Percentiles rank a stretch among this genome's conserved stretches.
Evolutionary conservation across 352 stramenopile species (phyloP).

Genomic region (Phytophthora pini): DNA sequence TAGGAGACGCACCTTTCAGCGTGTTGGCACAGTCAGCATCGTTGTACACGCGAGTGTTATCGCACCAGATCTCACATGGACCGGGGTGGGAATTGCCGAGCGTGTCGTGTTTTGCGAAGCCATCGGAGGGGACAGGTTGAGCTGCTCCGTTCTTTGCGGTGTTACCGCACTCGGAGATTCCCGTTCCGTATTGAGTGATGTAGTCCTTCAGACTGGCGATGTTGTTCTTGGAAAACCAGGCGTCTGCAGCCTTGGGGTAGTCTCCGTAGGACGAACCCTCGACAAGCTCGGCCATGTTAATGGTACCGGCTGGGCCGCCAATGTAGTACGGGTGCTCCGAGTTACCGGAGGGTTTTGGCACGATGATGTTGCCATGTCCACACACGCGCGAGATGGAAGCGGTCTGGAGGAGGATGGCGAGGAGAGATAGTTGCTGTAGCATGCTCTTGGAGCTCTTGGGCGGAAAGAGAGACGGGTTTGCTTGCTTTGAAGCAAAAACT

Average conservation of each 20-base stretch:
- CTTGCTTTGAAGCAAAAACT: no score
- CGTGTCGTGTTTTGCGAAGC: neutral
- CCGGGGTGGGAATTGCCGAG: neutral
- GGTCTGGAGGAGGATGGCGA: neutral
- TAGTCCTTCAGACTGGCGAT: slow-evolving; percentile 1
- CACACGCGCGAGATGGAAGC: neutral
- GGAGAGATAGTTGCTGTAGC: no score
- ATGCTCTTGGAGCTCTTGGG: no score
- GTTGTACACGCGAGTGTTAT: neutral
- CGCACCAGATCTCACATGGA: neutral
- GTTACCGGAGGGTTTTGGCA: neutral
- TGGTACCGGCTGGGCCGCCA: neutral
- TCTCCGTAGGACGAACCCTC: neutral
- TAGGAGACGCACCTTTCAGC: slow-evolving; percentile 7
- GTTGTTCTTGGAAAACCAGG: neutral
- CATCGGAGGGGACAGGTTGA: neutral
- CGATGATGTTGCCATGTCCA: neutral
- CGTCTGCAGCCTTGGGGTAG: neutral
- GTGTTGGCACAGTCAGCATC: no score
- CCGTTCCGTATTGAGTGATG: neutral
- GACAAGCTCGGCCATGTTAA: neutral
- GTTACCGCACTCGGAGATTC: neutral
- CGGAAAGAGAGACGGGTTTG: no score
- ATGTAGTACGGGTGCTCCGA: neutral
- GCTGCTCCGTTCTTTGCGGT: neutral